phyloP scores from a whole-genome alignment of 805 yeast species.

The Myxozyma sirexii region DNA sequence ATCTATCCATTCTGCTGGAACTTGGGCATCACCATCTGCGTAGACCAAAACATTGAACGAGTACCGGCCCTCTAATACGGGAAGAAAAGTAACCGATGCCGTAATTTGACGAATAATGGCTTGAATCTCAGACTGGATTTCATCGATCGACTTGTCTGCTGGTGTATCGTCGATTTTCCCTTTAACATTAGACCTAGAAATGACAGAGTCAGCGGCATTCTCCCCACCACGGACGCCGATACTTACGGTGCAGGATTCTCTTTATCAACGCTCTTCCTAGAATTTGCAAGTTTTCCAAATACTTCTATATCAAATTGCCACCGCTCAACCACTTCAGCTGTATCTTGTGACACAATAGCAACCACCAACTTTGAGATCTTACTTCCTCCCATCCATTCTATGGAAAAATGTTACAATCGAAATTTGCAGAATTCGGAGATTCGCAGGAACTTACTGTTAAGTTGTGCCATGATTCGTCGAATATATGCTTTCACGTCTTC shows the following conservation, averaged over 20 bases:
- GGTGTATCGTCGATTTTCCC: not conserved
- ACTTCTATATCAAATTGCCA: slow-evolving; percentile 81
- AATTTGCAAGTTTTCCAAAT: slow-evolving; percentile 24
- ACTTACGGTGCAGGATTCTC: slow-evolving; percentile 28
- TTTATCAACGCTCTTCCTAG: slow-evolving; percentile 1
- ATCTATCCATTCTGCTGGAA: slow-evolving; percentile 86
- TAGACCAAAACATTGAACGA: slow-evolving; percentile 85
- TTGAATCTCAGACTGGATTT: slow-evolving; percentile 75
- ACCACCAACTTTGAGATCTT: slow-evolving; percentile 68
- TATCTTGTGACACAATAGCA: slow-evolving; percentile 68
- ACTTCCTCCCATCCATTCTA: slow-evolving; percentile 71
- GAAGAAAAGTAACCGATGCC: slow-evolving; percentile 82
- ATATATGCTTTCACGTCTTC: slow-evolving; percentile 76
- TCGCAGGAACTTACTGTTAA: slow-evolving; percentile 48
- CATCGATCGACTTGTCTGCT: slow-evolving; percentile 49
- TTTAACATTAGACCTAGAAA: not conserved
- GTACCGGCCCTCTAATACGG: slow-evolving; percentile 64
- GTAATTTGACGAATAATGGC: slow-evolving; percentile 86
- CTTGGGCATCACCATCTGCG: slow-evolving; percentile 62
- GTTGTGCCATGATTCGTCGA: slow-evolving; percentile 64
- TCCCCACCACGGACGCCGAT: too few species aligned
- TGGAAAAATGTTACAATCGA: not conserved
- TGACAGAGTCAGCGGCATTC: not conserved
- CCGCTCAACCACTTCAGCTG: slow-evolving; percentile 71
- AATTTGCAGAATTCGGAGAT: not conserved